Percentiles rank a stretch among this genome's conserved stretches.
Evolutionary conservation across 257 asterid genomes (phyloP).

Genomic region (Rehmannia glutinosa): DNA sequence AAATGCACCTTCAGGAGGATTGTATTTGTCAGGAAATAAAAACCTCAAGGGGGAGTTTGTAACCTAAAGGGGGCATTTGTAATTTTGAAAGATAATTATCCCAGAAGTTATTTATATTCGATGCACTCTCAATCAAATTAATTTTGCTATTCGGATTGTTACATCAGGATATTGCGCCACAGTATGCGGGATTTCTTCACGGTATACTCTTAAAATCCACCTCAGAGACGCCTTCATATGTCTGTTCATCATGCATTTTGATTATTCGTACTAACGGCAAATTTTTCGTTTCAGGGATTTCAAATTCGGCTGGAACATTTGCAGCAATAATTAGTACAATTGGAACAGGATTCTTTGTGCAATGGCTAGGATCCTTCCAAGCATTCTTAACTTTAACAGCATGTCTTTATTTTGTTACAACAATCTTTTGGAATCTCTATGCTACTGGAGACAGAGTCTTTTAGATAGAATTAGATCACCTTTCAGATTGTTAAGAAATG

Average conservation of each 20-base stretch:
- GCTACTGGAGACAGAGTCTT: slow-evolving; percentile 93
- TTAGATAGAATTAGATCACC: slow-evolving; percentile 21
- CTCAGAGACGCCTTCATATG: neutral
- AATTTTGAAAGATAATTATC: too few relatives aligned
- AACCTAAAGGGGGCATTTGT: too few relatives aligned
- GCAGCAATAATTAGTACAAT: slow-evolving; percentile 91
- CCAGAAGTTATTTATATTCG: too few relatives aligned
- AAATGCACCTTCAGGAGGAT: too few relatives aligned
- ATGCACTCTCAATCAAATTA: neutral
- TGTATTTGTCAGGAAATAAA: too few relatives aligned
- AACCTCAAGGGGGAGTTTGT: too few relatives aligned
- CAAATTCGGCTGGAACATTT: slow-evolving; percentile 91
- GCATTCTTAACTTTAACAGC: slow-evolving; percentile 85
- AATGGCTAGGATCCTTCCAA: slow-evolving; percentile 93
- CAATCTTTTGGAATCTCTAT: slow-evolving; percentile 78
- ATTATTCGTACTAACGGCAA: neutral
- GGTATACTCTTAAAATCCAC: slow-evolving; percentile 37
- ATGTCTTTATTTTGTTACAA: slow-evolving; percentile 73
- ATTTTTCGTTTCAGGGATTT: slow-evolving; percentile 46
- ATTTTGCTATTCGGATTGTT: slow-evolving; percentile 2
- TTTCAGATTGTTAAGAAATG: neutral
- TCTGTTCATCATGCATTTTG: neutral
- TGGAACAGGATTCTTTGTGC: slow-evolving; percentile 85
- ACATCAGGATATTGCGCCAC: slow-evolving; percentile 87
- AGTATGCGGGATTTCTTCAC: slow-evolving; percentile 81